These are phyloP conservation scores for Talaromyces pinophilus DNA, from an alignment of 2,329 filamentous ascomycete species.

Conservation along the genomic window DNA sequence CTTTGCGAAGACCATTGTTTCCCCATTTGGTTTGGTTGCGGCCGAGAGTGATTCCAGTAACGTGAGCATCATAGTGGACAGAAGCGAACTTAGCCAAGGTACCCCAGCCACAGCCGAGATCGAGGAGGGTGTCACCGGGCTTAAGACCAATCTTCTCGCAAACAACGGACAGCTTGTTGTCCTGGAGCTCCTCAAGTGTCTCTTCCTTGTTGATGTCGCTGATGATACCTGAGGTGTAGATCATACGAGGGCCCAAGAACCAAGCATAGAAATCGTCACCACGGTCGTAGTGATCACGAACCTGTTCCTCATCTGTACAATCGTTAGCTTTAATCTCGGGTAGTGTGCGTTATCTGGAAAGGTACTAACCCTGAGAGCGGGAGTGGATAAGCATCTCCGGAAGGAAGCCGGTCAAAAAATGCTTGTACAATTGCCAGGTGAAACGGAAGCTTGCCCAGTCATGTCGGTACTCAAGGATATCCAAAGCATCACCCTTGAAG, in stretches of 20 bases:
- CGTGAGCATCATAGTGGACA: conserved; percentile 82
- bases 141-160: conserved; percentile 93
- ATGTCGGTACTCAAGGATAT: conserved; percentile 88
- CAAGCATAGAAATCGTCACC: conserved; percentile 98
- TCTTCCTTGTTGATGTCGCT: conserved; percentile 85
- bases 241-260: conserved; percentile 98
- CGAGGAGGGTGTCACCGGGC: conserved; percentile 78
- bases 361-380: conserved; percentile 69
- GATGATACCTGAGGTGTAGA: conserved; percentile 95
- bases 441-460: conserved; percentile 97
- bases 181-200: conserved; percentile 89
- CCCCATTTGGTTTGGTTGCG: conserved; percentile 97
- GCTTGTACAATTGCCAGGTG: conserved; percentile 80
- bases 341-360: background rate
- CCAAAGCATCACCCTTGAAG: conserved; percentile 89
- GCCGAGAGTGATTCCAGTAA: conserved; percentile 88
- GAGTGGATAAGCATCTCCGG: conserved; percentile 92
- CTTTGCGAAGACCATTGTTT: conserved; percentile 81
- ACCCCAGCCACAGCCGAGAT: conserved; percentile 98
- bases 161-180: conserved; percentile 93
- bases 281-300: conserved; percentile 95
- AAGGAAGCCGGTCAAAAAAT: conserved; percentile 83
- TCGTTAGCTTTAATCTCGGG: background rate
- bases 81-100: conserved; percentile 92
- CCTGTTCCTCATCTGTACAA: conserved; percentile 83